Evolutionary conservation across 805 yeast species (phyloP).

Genomic region (Pichia kluyveri): DNA sequence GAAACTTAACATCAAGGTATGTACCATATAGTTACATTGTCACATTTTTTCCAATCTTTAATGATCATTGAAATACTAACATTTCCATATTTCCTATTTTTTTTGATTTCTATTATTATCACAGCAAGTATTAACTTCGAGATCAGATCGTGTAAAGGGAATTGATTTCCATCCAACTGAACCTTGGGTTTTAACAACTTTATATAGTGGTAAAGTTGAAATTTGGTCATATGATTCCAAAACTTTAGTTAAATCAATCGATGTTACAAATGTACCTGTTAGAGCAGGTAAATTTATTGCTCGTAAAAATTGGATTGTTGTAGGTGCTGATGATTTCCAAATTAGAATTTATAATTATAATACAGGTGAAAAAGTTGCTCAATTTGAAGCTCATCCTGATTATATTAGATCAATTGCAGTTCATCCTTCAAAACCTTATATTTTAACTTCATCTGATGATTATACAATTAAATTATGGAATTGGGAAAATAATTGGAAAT

Average conservation of each 20-base stretch:
- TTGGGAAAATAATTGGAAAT: slow-evolving; percentile 91
- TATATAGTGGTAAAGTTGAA: slow-evolving; percentile 83
- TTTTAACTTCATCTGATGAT: slow-evolving; percentile 87
- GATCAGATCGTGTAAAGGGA: slow-evolving; percentile 95
- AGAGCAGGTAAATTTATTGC: slow-evolving; percentile 94
- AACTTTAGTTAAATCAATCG: slow-evolving; percentile 76
- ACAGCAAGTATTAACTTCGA: slow-evolving; percentile 75
- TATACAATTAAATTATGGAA: slow-evolving; percentile 90
- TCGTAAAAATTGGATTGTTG: slow-evolving; percentile 93
- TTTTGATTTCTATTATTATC: not conserved
- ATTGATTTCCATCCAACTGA: slow-evolving; percentile 97
- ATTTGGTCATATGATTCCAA: slow-evolving; percentile 91
- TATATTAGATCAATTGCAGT: slow-evolving; percentile 89
- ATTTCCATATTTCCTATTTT: not conserved
- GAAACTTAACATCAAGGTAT: slow-evolving; percentile 42
- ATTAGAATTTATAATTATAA: slow-evolving; percentile 89
- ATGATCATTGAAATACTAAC: slow-evolving; percentile 4
- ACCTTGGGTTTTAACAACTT: slow-evolving; percentile 92
- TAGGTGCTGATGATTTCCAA: slow-evolving; percentile 94
- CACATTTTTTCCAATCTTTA: no score
- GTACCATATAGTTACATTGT: slow-evolving; percentile 4
- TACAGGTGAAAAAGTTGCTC: slow-evolving; percentile 89
- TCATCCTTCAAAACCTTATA: slow-evolving; percentile 86
- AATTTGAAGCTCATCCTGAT: slow-evolving; percentile 97
- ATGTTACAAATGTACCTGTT: slow-evolving; percentile 92